These are phyloP conservation scores for Gyromitra esculenta DNA, from an alignment of 2,329 filamentous ascomycete species.

Conservation along the genomic window DNA sequence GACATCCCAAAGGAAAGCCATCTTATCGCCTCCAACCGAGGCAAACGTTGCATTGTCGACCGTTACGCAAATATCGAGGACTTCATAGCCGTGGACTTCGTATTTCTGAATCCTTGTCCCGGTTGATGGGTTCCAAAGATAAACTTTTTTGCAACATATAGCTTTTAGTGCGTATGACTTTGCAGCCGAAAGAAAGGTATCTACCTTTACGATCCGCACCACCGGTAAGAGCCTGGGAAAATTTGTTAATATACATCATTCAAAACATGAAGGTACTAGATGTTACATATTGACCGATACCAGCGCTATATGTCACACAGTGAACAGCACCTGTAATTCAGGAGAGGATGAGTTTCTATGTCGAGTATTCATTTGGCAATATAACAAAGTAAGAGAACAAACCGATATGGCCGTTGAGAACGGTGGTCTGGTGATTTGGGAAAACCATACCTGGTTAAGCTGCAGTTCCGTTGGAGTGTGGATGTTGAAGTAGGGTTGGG, in stretches of 20 bases:
- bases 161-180: background rate
- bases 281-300: conserved; percentile 56
- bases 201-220: conserved; percentile 57
- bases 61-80: conserved; percentile 80
- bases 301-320: conserved; percentile 57
- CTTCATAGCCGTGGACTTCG: conserved; percentile 87
- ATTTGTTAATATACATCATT: conserved; percentile 19
- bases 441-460: conserved; percentile 51
- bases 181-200: background rate
- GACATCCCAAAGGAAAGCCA: conserved; percentile 95
- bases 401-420: conserved; percentile 57
- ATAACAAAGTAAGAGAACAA: conserved; percentile 7
- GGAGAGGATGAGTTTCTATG: conserved; percentile 10
- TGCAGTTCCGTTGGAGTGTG: background rate
- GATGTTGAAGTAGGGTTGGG: conserved; percentile 26
- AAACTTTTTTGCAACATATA: conserved; percentile 41
- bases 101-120: conserved; percentile 82
- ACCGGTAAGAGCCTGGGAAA: conserved; percentile 55
- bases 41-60: conserved; percentile 84
- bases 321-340: conserved; percentile 56
- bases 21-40: conserved; percentile 87
- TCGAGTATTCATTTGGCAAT: background rate
- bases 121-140: conserved; percentile 60
- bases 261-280: background rate
- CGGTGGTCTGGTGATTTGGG: conserved; percentile 55